Evolutionary conservation across 805 yeast species (phyloP).

Genomic region (Candida odintsovae): DNA sequence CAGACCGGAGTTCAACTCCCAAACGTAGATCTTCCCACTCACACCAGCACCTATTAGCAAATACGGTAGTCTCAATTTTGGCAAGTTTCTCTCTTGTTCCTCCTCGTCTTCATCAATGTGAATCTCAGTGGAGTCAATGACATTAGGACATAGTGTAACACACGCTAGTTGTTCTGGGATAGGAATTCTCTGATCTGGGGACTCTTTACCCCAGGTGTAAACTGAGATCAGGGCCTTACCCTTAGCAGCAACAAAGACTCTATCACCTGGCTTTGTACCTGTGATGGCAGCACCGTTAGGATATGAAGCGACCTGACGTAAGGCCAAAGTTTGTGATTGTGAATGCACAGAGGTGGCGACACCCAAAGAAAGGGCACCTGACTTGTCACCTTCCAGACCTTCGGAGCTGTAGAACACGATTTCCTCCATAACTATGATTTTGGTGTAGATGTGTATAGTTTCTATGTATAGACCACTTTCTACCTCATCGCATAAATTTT

Average conservation of each 20-base stretch:
- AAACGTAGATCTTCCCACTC: conserved; percentile 73
- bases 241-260: conserved; percentile 55
- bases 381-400: conserved; percentile 39
- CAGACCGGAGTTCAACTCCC: conserved; percentile 81
- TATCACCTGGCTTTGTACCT: conserved; percentile 30
- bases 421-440: conserved; percentile 38
- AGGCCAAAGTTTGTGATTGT: conserved; percentile 35
- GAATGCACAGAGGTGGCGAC: conserved; percentile 37
- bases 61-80: conserved; percentile 51
- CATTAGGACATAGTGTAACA: conserved; percentile 38
- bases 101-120: conserved; percentile 12
- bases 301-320: conserved; percentile 42
- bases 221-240: conserved; percentile 71
- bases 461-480: not conserved
- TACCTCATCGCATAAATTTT: not conserved
- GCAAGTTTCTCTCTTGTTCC: conserved; percentile 22
- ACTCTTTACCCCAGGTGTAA: conserved; percentile 63
- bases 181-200: conserved; percentile 75
- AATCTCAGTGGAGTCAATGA: conserved; percentile 8
- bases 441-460: not conserved
- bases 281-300: conserved; percentile 46
- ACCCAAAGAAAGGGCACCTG: conserved; percentile 37
- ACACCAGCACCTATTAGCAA: conserved; percentile 67
- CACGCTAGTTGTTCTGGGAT: conserved; percentile 74
- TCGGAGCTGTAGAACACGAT: conserved; percentile 40